Conservation (phyloP, 768 basidiomycete species). For the Boletus huronensis region DNA sequence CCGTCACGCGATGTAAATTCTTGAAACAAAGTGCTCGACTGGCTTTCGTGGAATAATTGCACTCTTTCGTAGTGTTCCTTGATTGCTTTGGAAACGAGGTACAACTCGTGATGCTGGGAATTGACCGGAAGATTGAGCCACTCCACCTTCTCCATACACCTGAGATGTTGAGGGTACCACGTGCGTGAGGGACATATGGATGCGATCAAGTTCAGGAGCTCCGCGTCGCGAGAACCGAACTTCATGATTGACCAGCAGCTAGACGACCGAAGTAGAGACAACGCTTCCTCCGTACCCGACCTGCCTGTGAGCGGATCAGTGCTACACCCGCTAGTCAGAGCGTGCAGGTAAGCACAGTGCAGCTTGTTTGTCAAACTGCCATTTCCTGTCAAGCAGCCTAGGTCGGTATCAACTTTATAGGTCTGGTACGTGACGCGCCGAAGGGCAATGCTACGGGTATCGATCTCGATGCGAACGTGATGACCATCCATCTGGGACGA, state of each 20-base stretch:
- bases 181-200: conserved; percentile 33
- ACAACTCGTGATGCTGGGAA: conserved; percentile 34
- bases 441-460: neutral
- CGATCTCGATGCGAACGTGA: conserved; percentile 18
- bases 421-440: conserved; percentile 21
- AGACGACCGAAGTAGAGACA: conserved; percentile 37
- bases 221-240: conserved; percentile 27
- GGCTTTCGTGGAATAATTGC: conserved; percentile 7
- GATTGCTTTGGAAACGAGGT: conserved; percentile 25
- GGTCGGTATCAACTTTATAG: conserved; percentile 29
- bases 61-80: conserved; percentile 24
- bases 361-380: conserved; percentile 29
- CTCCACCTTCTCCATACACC: conserved; percentile 38
- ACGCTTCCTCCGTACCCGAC: conserved; percentile 44
- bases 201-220: conserved; percentile 33
- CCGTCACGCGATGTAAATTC: conserved; percentile 3
- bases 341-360: conserved; percentile 43
- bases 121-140: conserved; percentile 25
- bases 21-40: neutral
- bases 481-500: conserved; percentile 7
- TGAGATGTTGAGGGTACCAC: conserved; percentile 38
- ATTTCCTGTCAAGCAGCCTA: conserved; percentile 30
- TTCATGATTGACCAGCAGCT: conserved; percentile 39
- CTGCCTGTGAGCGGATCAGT: conserved; percentile 43
- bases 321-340: conserved; percentile 40